A percentile compares a stretch with the other conserved stretches of the same genome.
phyloP scores from a whole-genome alignment of 2,329 filamentous ascomycete genomes.

The Fusarium tuaranense region DNA sequence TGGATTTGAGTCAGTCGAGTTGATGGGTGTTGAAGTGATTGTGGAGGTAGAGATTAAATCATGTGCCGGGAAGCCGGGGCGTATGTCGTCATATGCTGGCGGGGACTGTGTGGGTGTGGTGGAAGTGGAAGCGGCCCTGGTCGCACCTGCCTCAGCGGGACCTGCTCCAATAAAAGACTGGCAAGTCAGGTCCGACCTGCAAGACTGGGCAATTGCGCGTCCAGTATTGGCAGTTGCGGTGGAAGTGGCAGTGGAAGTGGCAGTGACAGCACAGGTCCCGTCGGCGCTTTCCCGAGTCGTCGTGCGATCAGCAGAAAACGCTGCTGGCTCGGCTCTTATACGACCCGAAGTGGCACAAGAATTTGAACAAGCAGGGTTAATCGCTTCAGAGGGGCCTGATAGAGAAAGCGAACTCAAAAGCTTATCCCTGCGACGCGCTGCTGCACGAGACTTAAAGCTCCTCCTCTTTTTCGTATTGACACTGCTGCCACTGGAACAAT shows the following conservation, averaged over 20 bases:
- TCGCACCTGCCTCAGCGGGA: constrained; percentile 36
- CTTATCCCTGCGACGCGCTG: constrained; percentile 30
- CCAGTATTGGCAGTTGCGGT: constrained; percentile 1
- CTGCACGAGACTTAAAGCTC: constrained; percentile 16
- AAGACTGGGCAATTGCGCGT: constrained; percentile 18
- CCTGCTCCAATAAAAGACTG: constrained; percentile 30
- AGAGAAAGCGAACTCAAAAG: constrained; percentile 25
- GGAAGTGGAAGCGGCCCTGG: constrained; percentile 16
- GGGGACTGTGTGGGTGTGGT: constrained; percentile 27
- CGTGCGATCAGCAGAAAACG: constrained; percentile 30
- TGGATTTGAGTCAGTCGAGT: constrained; percentile 32
- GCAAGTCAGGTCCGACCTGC: constrained; percentile 31
- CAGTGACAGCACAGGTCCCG: constrained; percentile 4
- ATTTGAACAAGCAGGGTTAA: constrained; percentile 12
- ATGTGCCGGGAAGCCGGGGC: constrained; percentile 39
- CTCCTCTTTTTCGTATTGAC: constrained; percentile 49
- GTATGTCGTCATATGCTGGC: constrained; percentile 49
- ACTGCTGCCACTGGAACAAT: constrained; percentile 25
- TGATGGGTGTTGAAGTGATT: constrained; percentile 28
- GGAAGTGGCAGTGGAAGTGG: constrained; percentile 12
- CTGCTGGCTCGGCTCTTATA: constrained; percentile 22
- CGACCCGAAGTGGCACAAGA: constrained; percentile 17
- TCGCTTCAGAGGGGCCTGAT: constrained; percentile 15
- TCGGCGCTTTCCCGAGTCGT: constrained; percentile 23
- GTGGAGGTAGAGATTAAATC: constrained; percentile 41